phyloP scores from a whole-genome alignment of 805 yeast genomes.

The Kazachstania taianensis region DNA sequence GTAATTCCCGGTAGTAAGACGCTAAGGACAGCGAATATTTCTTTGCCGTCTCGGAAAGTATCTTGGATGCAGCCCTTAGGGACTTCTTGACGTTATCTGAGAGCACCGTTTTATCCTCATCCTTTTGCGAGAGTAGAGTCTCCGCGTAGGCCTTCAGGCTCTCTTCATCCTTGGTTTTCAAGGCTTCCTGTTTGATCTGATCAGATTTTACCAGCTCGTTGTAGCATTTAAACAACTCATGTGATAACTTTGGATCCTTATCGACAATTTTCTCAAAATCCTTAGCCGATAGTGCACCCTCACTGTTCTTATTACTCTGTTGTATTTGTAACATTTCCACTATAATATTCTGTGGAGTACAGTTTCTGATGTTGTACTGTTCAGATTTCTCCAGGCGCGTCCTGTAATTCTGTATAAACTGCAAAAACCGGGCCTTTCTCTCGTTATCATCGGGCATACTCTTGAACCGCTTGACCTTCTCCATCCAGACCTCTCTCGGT shows the following conservation, averaged over 20 bases:
- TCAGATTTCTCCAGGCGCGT: slow-evolving; percentile 15
- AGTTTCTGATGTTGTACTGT: slow-evolving; percentile 17
- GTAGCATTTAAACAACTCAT: slow-evolving; percentile 16
- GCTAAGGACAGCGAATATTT: slow-evolving; percentile 20
- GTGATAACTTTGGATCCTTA: slow-evolving; percentile 17
- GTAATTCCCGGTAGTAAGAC: slow-evolving; percentile 23
- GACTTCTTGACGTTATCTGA: slow-evolving; percentile 17
- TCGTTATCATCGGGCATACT: slow-evolving; percentile 19
- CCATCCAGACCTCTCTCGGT: slow-evolving; percentile 30
- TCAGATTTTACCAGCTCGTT: slow-evolving; percentile 18
- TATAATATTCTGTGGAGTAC: slow-evolving; percentile 41
- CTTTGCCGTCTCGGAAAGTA: slow-evolving; percentile 20
- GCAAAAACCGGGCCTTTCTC: slow-evolving; percentile 17
- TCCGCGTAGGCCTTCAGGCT: slow-evolving; percentile 11
- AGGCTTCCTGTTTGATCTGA: slow-evolving; percentile 8
- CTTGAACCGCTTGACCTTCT: slow-evolving; percentile 16
- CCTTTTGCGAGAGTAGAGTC: slow-evolving; percentile 14
- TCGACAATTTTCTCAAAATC: slow-evolving; percentile 33
- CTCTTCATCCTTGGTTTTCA: slow-evolving; percentile 7
- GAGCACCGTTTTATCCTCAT: slow-evolving; percentile 15
- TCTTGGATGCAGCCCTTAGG: slow-evolving; percentile 21
- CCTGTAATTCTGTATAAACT: slow-evolving; percentile 19
- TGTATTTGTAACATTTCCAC: slow-evolving; percentile 32
- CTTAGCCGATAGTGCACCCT: slow-evolving; percentile 14
- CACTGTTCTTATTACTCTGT: slow-evolving; percentile 13